Evolutionary conservation across 2,329 filamentous ascomycete genomes (phyloP).

Genomic region (Colletotrichum plurivorum): DNA sequence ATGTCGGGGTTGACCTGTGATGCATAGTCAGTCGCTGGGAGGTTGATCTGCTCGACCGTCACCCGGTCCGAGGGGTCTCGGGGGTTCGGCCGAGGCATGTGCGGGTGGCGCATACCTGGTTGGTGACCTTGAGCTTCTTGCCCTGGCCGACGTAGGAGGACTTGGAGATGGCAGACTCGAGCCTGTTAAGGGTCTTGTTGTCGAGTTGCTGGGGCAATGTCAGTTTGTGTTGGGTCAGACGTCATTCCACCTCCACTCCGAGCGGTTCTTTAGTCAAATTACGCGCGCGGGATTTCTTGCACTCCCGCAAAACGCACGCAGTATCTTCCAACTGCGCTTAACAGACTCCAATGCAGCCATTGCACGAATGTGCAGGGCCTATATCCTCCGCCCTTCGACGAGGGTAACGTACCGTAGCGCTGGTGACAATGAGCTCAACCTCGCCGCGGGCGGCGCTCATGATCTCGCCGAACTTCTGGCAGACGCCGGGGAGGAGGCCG

Average conservation of each 20-base stretch:
- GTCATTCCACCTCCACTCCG: neutral
- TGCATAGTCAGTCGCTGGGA: constrained; percentile 4
- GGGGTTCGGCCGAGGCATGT: constrained; percentile 1
- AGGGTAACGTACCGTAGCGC: constrained; percentile 80
- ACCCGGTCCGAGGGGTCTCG: constrained; percentile 7
- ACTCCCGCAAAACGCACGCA: neutral
- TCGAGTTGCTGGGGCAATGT: constrained; percentile 78
- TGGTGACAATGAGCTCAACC: constrained; percentile 93
- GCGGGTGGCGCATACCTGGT: constrained; percentile 73
- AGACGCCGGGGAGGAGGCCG: constrained; percentile 83
- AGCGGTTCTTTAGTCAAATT: neutral
- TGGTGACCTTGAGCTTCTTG: constrained; percentile 98
- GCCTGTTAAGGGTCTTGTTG: constrained; percentile 84
- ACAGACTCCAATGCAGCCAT: neutral
- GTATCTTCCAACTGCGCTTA: neutral
- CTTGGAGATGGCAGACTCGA: constrained; percentile 91
- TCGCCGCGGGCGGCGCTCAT: constrained; percentile 93
- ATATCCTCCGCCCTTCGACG: neutral
- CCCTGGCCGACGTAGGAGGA: constrained; percentile 88
- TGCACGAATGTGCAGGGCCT: neutral
- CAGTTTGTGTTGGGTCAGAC: constrained; percentile 39
- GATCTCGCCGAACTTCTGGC: constrained; percentile 87
- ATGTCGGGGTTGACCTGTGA: constrained; percentile 92
- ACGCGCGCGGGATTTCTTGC: constrained; percentile 1
- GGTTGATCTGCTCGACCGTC: neutral